Evolutionary conservation across 1,139 yeast species (phyloP), one percentile per base, ranked within the genome.

Genomic region (Pichia sp.): DNA sequence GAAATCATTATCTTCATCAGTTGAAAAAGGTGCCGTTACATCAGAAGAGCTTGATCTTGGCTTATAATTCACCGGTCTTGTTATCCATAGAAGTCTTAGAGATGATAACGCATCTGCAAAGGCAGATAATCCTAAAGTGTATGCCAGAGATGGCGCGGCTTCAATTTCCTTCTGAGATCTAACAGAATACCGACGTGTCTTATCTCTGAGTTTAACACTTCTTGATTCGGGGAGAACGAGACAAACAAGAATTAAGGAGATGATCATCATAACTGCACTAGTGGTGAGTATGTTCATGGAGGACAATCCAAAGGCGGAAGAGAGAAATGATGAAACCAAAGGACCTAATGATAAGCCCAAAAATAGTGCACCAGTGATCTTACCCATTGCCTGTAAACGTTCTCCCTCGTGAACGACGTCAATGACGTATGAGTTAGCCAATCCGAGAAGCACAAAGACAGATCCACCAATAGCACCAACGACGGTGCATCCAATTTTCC

Each of bases 331-430:
- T 1, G 84, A 83, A 2, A 69, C 38, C 24, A 75, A 40, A 0
- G 94, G 93, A 1, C 91, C 91, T 13, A 70, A 20, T 1, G 81
- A 77, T 44, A 77, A 53, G 0, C 88, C 88, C 5, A 68, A 62
- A 49, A 70, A 79, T 40, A 80, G 51, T 18, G 72, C 59, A 1
- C 87, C 85, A 38, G 69, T 64, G 22, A 72, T 58, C 25, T 71
- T 55, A 0, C 87, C 85, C 43, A 82, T 60, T 2, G 69, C 61
- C 35, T 70, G 68, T 14, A 74, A 70, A 40, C 91, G 59, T 35
- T 68, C 62, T 23, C 61, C 62, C 1, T 79, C 68, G 13, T 72
- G 75, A 12, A 73, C 75, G 32, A 78, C 72, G 56, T 83, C 93
- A 5, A 82, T 64, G 21, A 80, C 64, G 49, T 80, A 82, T 33